phyloP scores from a whole-genome alignment of 2,329 filamentous ascomycete species.

The Penicillium olsonii region DNA sequence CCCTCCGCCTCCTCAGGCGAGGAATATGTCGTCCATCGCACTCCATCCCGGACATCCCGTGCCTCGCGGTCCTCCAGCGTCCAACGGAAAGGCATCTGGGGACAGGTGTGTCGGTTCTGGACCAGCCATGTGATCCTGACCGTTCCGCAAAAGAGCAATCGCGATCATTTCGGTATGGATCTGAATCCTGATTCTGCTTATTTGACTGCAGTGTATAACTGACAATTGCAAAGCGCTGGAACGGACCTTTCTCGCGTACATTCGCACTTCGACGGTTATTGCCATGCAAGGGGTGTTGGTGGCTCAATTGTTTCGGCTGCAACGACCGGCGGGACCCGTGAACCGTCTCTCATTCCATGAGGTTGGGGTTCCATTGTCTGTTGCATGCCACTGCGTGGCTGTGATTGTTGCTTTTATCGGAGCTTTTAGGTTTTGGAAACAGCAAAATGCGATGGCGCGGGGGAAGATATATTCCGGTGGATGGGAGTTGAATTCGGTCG shows the following conservation, averaged over 20 bases:
- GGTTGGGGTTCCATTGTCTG: conserved; percentile 60
- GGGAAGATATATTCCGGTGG: conserved; percentile 62
- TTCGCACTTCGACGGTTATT: conserved; percentile 68
- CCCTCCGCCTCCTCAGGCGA: conserved; percentile 36
- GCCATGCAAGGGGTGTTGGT: conserved; percentile 67
- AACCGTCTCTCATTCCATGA: conserved; percentile 59
- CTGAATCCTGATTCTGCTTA: not conserved
- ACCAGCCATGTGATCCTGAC: conserved; percentile 56
- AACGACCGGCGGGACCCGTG: conserved; percentile 28
- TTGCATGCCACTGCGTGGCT: conserved; percentile 52
- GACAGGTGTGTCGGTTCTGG: conserved; percentile 77
- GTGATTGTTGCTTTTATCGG: conserved; percentile 56
- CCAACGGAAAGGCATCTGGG: conserved; percentile 54
- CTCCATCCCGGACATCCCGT: conserved; percentile 19
- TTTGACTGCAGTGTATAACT: not conserved
- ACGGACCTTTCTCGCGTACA: conserved; percentile 73
- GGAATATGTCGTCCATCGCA: conserved; percentile 31
- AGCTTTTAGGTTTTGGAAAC: conserved; percentile 60
- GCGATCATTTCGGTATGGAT: conserved; percentile 44
- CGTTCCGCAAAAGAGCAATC: conserved; percentile 42
- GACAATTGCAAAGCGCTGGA: conserved; percentile 61
- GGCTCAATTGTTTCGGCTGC: conserved; percentile 67
- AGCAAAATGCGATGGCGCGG: conserved; percentile 60
- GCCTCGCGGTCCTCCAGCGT: not conserved
- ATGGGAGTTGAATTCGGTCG: conserved; percentile 58